These are phyloP conservation scores for Ogataea trehaloabstinens DNA, from an alignment of 805 yeast species.

Conservation along the genomic window DNA sequence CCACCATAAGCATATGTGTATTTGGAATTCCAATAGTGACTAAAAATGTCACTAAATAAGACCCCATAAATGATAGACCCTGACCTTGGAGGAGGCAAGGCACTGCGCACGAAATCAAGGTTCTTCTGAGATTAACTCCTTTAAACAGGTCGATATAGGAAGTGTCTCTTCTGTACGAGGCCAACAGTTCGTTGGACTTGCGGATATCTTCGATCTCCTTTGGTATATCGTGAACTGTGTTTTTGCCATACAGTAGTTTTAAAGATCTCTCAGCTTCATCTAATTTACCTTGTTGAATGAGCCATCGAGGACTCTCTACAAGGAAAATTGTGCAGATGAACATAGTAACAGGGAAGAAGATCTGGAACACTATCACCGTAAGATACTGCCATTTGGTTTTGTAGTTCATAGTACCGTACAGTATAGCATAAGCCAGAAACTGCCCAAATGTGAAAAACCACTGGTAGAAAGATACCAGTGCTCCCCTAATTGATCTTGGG, in stretches of 20 bases:
- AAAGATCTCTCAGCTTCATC: slow-evolving; percentile 44
- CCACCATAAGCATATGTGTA: too few relatives aligned
- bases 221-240: slow-evolving; percentile 33
- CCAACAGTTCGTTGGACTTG: slow-evolving; percentile 18
- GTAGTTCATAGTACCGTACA: slow-evolving; percentile 7
- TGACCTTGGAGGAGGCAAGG: slow-evolving; percentile 45
- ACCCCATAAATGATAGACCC: slow-evolving; percentile 45
- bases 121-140: slow-evolving; percentile 44
- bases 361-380: slow-evolving; percentile 31
- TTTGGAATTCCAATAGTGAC: too few relatives aligned
- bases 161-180: slow-evolving; percentile 30
- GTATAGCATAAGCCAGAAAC: slow-evolving; percentile 29
- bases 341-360: slow-evolving; percentile 16
- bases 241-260: slow-evolving; percentile 37
- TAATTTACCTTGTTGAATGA: slow-evolving; percentile 34
- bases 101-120: slow-evolving; percentile 35
- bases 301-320: slow-evolving; percentile 47
- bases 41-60: too few relatives aligned
- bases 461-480: slow-evolving; percentile 35
- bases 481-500: slow-evolving; percentile 29
- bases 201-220: slow-evolving; percentile 44
- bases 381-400: slow-evolving; percentile 12
- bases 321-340: slow-evolving; percentile 11
- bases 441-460: slow-evolving; percentile 35
- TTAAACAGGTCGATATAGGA: slow-evolving; percentile 43